These are phyloP conservation scores for Mortierella sp. DNA, from an alignment of 371 early-diverging fungal genomes.

Conservation along the genomic window DNA sequence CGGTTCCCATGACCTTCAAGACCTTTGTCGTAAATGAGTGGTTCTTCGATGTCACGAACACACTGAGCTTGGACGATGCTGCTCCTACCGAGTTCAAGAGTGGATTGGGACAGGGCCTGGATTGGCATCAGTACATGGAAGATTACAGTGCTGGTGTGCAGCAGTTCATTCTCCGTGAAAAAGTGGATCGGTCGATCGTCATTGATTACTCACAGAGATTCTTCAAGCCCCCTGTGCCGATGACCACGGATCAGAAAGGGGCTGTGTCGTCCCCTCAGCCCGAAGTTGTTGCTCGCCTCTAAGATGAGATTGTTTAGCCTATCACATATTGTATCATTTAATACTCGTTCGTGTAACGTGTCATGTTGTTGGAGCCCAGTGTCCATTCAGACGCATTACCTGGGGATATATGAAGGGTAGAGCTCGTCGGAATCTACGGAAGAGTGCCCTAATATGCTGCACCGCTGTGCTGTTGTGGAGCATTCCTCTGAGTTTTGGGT, in stretches of 20 bases:
- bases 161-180: slow-evolving; percentile 34
- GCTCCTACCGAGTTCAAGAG: slow-evolving; percentile 38
- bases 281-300: slow-evolving; percentile 24
- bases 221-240: background rate
- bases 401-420: too few species aligned
- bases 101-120: slow-evolving; percentile 35
- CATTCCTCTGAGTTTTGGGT: too few species aligned
- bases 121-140: slow-evolving; percentile 47
- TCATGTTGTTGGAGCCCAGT: too few species aligned
- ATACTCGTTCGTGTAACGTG: background rate
- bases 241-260: background rate
- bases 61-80: slow-evolving; percentile 37
- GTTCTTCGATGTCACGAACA: slow-evolving; percentile 44
- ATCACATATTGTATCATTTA: background rate
- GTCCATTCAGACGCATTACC: too few species aligned
- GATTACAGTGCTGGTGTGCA: slow-evolving; percentile 47
- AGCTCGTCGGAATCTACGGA: too few species aligned
- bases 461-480: too few species aligned
- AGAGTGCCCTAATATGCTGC: too few species aligned
- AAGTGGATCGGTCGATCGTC: slow-evolving; percentile 30
- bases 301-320: background rate
- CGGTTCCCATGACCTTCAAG: slow-evolving; percentile 43
- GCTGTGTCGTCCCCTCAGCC: slow-evolving; percentile 2
- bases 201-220: slow-evolving; percentile 16
- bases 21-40: slow-evolving; percentile 35